Base-by-base conservation (phyloP, 371 early-diverging fungal genomes). In the Haplosporangium sp. region DNA sequence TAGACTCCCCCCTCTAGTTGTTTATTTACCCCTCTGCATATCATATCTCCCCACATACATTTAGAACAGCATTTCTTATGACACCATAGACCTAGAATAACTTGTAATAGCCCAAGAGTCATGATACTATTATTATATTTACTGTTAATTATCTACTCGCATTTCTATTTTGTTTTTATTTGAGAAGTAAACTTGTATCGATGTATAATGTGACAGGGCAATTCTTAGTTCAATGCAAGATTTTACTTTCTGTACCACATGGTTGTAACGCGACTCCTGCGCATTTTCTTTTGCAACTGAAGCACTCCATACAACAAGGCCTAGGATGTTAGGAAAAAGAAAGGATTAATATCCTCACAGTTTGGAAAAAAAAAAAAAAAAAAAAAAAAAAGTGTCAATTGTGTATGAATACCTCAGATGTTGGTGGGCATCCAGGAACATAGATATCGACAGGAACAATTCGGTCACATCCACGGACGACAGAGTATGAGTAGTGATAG, bases 361-460 rank as follows among this genome's bases (percentile, higher is more conserved):
- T 42, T 8, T 42, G 42, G 10, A 8, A 8, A 42, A 42, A 42
- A 42, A 42, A 42, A 61, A 45, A 42, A 17, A 35, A 37, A 13
- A 45, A 34, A 20, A 15, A 52, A 40, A 34, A 42, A 5, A 17
- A 13, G 10, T 4, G 8, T 5, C 58, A 4, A 2, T 27, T 34
- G 0, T 13, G 17, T 38, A 50, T 9, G 42, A n/a, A 57, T 72
- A 72, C 72, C 82, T 98, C 97, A 55, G 98, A 95, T 20, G 97
- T 97, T 59, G 98, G 98, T 72, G 98, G 98, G 85, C 98, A 98
- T n/a, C 98, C 99, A 52, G 98, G 98, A 39, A 98, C 98, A 76
- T 98, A 98, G 61, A 98, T 94, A 88, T 95, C 95, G 44, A 96
- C 96, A 61, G 99, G 99, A 10, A 98, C 96, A 83, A 98, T 94